Percentiles rank a stretch among this genome's conserved stretches.
Evolutionary conservation across 2,329 filamentous ascomycete species (phyloP).

Genomic region (Penicillium griseofulvum): DNA sequence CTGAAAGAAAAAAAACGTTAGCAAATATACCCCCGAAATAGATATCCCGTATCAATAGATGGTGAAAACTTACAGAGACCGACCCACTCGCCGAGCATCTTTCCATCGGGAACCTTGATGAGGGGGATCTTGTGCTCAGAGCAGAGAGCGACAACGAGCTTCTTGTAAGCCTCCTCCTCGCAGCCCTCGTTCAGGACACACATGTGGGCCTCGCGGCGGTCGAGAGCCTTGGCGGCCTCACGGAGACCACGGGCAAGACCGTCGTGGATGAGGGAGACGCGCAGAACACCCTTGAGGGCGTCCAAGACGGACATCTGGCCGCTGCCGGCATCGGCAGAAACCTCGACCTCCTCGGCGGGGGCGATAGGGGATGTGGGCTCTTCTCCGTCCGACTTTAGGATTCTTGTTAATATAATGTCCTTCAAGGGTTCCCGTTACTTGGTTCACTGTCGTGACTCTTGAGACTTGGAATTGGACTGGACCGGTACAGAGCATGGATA

Average conservation of each 20-base stretch:
- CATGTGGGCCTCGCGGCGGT: constrained; percentile 99
- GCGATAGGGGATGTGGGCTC: constrained; percentile 75
- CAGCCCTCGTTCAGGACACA: constrained; percentile 99
- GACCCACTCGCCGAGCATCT: constrained; percentile 99
- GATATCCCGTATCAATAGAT: not conserved
- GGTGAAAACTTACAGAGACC: constrained; percentile 80
- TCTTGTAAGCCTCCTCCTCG: constrained; percentile 99
- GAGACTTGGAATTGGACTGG: not conserved
- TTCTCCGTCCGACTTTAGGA: constrained; percentile 96
- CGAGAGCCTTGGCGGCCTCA: constrained; percentile 97
- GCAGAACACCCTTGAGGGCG: constrained; percentile 97
- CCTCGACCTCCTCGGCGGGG: constrained; percentile 89
- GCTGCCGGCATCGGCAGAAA: constrained; percentile 80
- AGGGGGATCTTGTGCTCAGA: constrained; percentile 99
- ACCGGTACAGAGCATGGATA: not conserved
- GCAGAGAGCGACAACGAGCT: constrained; percentile 98
- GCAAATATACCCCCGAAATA: not conserved
- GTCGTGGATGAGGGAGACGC: constrained; percentile 99
- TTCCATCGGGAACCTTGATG: constrained; percentile 99
- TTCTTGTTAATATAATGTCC: not conserved
- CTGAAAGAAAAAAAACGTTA: constrained; percentile 48
- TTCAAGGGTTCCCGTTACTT: not conserved
- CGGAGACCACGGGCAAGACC: constrained; percentile 97
- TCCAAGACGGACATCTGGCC: constrained; percentile 92
- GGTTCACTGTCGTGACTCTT: not conserved